Evolutionary conservation across 2,329 filamentous ascomycete species (phyloP).

Genomic region (Fusarium humuli): DNA sequence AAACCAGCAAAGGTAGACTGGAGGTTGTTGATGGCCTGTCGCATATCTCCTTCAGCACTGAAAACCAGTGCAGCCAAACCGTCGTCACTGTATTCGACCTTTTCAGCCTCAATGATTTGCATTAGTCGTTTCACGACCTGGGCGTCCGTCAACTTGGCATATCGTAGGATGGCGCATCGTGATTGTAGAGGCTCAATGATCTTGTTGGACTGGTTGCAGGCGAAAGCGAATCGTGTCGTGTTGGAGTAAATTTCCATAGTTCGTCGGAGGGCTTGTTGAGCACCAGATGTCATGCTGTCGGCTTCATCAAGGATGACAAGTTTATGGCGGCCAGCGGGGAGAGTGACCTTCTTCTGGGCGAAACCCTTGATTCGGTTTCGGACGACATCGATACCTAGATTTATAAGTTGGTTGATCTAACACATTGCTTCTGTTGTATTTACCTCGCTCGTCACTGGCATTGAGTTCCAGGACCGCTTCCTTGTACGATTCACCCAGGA

Average conservation of each 20-base stretch:
- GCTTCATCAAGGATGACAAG: constrained; percentile 97
- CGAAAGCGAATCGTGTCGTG: constrained; percentile 96
- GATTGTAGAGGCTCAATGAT: constrained; percentile 99
- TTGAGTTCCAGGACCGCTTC: constrained; percentile 97
- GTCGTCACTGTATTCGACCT: constrained; percentile 91
- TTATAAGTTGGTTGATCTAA: background rate
- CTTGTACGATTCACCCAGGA: constrained; percentile 94
- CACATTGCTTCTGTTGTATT: background rate
- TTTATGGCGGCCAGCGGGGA: constrained; percentile 91
- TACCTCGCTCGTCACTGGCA: constrained; percentile 92
- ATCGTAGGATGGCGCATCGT: constrained; percentile 93
- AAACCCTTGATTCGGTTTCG: constrained; percentile 98
- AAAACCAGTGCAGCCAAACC: constrained; percentile 96
- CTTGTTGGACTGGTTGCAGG: constrained; percentile 98
- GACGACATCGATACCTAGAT: constrained; percentile 90
- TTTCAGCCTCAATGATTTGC: constrained; percentile 93
- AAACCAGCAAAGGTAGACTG: constrained; percentile 95
- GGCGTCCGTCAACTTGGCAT: constrained; percentile 89
- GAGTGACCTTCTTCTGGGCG: constrained; percentile 97
- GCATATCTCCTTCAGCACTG: constrained; percentile 97
- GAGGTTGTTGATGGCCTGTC: constrained; percentile 98
- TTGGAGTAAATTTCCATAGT: constrained; percentile 99
- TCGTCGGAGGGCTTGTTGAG: constrained; percentile 91
- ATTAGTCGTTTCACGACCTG: constrained; percentile 91
- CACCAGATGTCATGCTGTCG: constrained; percentile 97